Evolutionary conservation across 176 grass and related monocot genomes (phyloP).

Genomic region (Thinopyrum elongatum): DNA sequence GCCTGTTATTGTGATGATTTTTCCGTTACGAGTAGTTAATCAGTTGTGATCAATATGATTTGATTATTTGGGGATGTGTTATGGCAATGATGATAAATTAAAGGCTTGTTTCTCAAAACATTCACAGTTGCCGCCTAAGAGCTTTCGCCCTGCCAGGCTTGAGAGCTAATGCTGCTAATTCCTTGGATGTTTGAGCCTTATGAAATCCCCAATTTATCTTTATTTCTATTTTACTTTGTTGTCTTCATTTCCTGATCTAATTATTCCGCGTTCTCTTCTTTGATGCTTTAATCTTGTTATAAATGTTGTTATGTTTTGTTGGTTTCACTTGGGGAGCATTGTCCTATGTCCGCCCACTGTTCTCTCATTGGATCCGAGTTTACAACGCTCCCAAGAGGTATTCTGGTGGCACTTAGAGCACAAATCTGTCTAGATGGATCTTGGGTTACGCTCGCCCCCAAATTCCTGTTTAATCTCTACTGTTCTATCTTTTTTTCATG

Average conservation of each 20-base stretch:
- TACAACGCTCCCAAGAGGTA: conserved; percentile 22
- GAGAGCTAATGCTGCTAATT: conserved; percentile 59
- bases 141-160: conserved; percentile 53
- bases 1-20: too few relatives aligned
- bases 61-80: too few relatives aligned
- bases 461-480: background rate
- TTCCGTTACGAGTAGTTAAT: too few relatives aligned
- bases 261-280: too few relatives aligned
- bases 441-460: conserved; percentile 56
- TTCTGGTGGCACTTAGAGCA: conserved; percentile 47
- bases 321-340: conserved; percentile 1
- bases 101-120: conserved; percentile 70
- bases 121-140: conserved; percentile 62
- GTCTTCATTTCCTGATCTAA: too few relatives aligned
- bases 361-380: conserved; percentile 3
- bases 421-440: conserved; percentile 20
- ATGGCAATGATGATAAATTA: background rate
- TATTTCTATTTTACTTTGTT: too few relatives aligned
- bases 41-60: too few relatives aligned
- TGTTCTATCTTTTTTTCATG: background rate
- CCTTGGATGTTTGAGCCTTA: conserved; percentile 56
- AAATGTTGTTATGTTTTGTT: background rate
- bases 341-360: conserved; percentile 14
- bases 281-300: too few relatives aligned
- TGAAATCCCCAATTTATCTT: too few relatives aligned